Base-by-base conservation (phyloP, 164 flowering plant genomes). In the Magnolia kwangsiensis region DNA sequence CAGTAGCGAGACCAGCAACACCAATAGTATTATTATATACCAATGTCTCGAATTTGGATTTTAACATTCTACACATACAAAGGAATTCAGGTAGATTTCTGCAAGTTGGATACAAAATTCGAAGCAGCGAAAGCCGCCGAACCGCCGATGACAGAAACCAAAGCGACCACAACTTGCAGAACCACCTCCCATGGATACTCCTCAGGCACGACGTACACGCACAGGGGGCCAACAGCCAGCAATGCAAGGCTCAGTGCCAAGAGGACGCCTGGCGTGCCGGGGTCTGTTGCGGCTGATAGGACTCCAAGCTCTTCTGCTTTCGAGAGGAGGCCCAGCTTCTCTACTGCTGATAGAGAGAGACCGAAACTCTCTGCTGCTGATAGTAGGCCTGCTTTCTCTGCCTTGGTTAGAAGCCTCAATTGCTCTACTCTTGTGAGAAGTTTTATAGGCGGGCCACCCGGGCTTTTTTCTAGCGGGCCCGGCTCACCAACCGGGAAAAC, bases 71-170 rank as follows among this genome's bases (percentile, higher is more conserved):
- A 37, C 45, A 37, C 45, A 37, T 37, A 37, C 45, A 37, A 18
- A 16, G 13, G n/a, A 50, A 50, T 14, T 74, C 77, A 92, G 10
- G 68, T 85, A 18, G 85, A 85, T 84, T 87, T 93, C 88, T 95
- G 99, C 87, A 93, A 83, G 73, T 87, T 89, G 31, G 96, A 89
- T 68, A 93, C 97, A 84, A 95, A 78, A 86, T 84, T 89, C 8
- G 97, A 92, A 0, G 98, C 99, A 63, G 97, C 98, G 79, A 95
- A 91, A 71, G 98, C 94, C 1, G 95, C 97, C 66, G 98, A 91
- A 0, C 99, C 99, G 27, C 96, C 96, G 49, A 85, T 79, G 0
- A 91, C 85, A 80, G 83, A 85, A 58, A 82, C 71, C 58, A 95
- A 69, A 75, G 91, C 92, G 23, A 89, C 95, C 27, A 78, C 78